Evolutionary conservation across 2,329 filamentous ascomycete species (phyloP).

Genomic region (Nemania sp.): DNA sequence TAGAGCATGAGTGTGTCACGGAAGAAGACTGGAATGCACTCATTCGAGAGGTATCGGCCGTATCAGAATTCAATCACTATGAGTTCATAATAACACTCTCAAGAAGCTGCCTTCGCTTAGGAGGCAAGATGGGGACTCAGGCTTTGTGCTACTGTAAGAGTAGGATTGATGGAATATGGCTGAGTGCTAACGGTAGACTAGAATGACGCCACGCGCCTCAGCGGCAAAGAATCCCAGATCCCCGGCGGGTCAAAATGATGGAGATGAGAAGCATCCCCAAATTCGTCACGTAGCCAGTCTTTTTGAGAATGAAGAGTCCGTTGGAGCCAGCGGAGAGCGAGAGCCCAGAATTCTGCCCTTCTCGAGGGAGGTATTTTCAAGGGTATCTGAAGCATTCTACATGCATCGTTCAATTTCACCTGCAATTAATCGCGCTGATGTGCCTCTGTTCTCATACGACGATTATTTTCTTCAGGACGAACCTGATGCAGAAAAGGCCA

Average conservation of each 20-base stretch:
- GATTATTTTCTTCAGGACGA: conserved; percentile 19
- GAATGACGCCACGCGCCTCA: neutral
- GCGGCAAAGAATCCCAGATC: neutral
- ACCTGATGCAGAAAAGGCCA: neutral
- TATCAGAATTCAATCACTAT: neutral
- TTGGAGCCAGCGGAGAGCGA: conserved; percentile 2
- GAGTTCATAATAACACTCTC: too few relatives aligned
- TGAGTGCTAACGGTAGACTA: neutral
- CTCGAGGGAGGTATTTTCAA: conserved; percentile 20
- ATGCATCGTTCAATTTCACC: conserved; percentile 26
- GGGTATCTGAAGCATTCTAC: conserved; percentile 23
- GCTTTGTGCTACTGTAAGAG: conserved; percentile 6
- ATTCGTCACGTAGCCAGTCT: neutral
- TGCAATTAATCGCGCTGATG: conserved; percentile 29
- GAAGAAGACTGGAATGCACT: neutral
- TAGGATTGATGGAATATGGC: neutral
- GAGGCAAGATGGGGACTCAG: neutral
- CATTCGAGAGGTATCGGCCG: conserved; percentile 1
- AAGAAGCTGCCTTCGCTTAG: neutral
- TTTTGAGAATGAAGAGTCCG: neutral
- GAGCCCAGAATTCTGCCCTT: conserved; percentile 22
- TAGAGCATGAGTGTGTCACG: neutral
- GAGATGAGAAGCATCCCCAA: neutral
- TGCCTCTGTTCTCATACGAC: conserved; percentile 30
- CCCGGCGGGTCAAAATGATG: too few relatives aligned